Percentiles rank a stretch among this genome's conserved stretches.
Evolutionary conservation across 768 basidiomycete genomes (phyloP).

Genomic region (Russula compacta): DNA sequence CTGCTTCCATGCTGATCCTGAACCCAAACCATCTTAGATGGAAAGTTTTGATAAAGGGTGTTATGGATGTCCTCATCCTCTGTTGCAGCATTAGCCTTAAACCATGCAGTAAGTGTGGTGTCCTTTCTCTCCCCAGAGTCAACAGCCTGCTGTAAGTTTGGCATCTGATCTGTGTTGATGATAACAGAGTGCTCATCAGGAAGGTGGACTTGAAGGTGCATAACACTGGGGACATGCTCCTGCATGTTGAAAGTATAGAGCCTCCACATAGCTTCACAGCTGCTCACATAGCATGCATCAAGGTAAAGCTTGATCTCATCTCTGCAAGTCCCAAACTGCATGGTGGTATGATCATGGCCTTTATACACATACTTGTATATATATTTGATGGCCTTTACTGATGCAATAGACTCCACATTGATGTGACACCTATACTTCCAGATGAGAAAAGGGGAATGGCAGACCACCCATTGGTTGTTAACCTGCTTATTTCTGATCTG

Average conservation of each 20-base stretch:
- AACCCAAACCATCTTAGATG: neutral
- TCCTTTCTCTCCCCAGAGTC: neutral
- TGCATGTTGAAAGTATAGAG: too few relatives aligned
- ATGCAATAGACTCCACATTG: constrained; percentile 37
- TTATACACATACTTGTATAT: constrained; percentile 14
- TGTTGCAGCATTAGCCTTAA: neutral
- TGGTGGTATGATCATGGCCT: neutral
- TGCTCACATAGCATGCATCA: too few relatives aligned
- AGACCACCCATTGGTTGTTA: neutral
- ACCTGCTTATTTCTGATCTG: constrained; percentile 15
- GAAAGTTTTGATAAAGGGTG: neutral
- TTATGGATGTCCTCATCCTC: neutral
- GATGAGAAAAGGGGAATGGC: neutral
- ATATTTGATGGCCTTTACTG: constrained; percentile 37
- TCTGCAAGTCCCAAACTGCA: neutral
- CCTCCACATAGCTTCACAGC: too few relatives aligned
- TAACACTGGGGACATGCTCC: constrained; percentile 32
- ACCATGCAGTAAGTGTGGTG: neutral
- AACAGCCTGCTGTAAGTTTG: neutral
- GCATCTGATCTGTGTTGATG: neutral
- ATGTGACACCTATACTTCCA: constrained; percentile 33
- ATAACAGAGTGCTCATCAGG: constrained; percentile 22
- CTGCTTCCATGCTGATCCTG: too few relatives aligned
- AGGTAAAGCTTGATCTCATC: neutral
- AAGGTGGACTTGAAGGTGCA: constrained; percentile 37